phyloP scores from a whole-genome alignment of 2,329 filamentous ascomycete genomes.

The Penicillium sp. region DNA sequence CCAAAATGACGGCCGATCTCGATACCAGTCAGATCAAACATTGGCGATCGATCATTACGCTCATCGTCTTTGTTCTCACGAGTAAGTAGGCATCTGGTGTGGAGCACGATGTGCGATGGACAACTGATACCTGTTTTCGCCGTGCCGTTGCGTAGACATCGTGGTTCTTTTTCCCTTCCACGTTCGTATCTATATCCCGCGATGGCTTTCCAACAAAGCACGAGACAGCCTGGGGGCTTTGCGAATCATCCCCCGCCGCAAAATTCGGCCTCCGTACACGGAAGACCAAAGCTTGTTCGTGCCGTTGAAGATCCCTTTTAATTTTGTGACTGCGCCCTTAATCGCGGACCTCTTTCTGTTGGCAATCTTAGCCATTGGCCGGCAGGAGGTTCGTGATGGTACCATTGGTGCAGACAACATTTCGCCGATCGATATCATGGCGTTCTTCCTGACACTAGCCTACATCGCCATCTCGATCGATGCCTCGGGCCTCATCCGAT shows the following conservation, averaged over 20 bases:
- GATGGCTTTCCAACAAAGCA: slow-evolving; percentile 46
- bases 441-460: slow-evolving; percentile 69
- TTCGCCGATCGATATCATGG: slow-evolving; percentile 68
- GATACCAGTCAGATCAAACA: slow-evolving; percentile 57
- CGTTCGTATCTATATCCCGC: slow-evolving; percentile 61
- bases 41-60: slow-evolving; percentile 68
- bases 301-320: slow-evolving; percentile 60
- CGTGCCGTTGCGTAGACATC: slow-evolving; percentile 54
- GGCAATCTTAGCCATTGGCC: slow-evolving; percentile 65
- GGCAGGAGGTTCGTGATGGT: slow-evolving; percentile 65
- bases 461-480: slow-evolving; percentile 78
- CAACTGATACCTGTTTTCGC: no score
- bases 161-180: slow-evolving; percentile 68
- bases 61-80: slow-evolving; percentile 66
- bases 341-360: slow-evolving; percentile 70
- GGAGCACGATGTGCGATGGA: no score
- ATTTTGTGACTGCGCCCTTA: slow-evolving; percentile 68
- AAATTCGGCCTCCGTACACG: slow-evolving; percentile 22
- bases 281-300: slow-evolving; percentile 44
- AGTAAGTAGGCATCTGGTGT: slow-evolving; percentile 65
- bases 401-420: slow-evolving; percentile 66
- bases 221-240: slow-evolving; percentile 45
- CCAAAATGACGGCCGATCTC: slow-evolving; percentile 39
- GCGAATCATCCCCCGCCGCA: slow-evolving; percentile 54
- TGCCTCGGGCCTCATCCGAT: slow-evolving; percentile 69